Evolutionary conservation across 495 filamentous ascomycete species (phyloP).

Genomic region (Chaetomium tenue): DNA sequence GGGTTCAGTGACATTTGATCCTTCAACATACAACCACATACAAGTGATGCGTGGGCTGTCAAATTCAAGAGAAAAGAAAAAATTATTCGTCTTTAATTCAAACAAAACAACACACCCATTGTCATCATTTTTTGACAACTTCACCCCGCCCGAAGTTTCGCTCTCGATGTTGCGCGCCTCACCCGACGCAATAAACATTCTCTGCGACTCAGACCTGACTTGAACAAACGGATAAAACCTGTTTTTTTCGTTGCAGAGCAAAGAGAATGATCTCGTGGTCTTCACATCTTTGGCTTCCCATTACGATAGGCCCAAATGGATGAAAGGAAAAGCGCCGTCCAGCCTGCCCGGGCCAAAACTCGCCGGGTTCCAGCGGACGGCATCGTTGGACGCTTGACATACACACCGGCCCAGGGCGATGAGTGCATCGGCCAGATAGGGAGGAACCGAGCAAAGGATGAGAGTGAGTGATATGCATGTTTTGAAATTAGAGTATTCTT

Average conservation of each 20-base stretch:
- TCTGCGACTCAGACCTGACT: not conserved
- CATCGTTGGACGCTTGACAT: slow-evolving; percentile 33
- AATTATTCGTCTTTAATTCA: no score
- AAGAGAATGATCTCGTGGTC: slow-evolving; percentile 28
- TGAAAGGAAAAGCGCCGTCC: slow-evolving; percentile 22
- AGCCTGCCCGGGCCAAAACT: slow-evolving; percentile 12
- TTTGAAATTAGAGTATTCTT: not conserved
- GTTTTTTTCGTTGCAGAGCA: slow-evolving; percentile 5
- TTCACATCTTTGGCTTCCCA: not conserved
- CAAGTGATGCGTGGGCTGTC: not conserved
- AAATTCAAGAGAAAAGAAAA: not conserved
- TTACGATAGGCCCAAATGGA: slow-evolving; percentile 31
- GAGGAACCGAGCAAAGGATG: slow-evolving; percentile 24
- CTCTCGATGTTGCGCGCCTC: slow-evolving; percentile 13
- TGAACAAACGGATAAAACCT: not conserved
- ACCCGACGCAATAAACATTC: not conserved
- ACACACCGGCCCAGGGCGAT: slow-evolving; percentile 23
- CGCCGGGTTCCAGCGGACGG: slow-evolving; percentile 23
- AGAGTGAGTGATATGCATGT: slow-evolving; percentile 28
- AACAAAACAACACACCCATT: not conserved
- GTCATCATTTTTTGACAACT: no score
- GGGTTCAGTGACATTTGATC: not conserved
- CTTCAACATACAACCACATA: slow-evolving; percentile 3
- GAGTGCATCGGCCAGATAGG: slow-evolving; percentile 25
- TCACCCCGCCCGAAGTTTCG: not conserved